A percentile compares a stretch with the other conserved stretches of the same genome.
These are phyloP conservation scores for Amanita jacksonii DNA, from an alignment of 768 basidiomycete genomes.

Conservation along the genomic window DNA sequence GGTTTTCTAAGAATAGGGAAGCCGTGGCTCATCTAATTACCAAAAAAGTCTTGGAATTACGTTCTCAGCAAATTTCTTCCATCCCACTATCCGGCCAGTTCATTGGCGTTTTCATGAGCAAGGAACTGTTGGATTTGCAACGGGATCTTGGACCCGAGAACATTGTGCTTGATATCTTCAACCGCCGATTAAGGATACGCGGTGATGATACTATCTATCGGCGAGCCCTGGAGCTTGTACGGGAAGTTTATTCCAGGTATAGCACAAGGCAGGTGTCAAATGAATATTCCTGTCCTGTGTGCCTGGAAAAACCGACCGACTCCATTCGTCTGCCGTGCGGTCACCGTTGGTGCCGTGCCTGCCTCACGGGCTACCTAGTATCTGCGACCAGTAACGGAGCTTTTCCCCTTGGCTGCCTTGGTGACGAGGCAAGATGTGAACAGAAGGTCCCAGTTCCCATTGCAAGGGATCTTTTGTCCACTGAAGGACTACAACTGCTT, in stretches of 20 bases:
- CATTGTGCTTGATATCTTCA: slow-evolving; percentile 36
- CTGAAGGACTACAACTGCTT: slow-evolving; percentile 44
- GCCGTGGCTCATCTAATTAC: slow-evolving; percentile 36
- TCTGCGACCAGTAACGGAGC: slow-evolving; percentile 45
- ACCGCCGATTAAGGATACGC: slow-evolving; percentile 39
- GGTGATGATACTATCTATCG: slow-evolving; percentile 30
- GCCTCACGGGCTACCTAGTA: slow-evolving; percentile 47
- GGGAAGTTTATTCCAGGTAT: slow-evolving; percentile 28
- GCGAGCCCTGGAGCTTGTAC: slow-evolving; percentile 30
- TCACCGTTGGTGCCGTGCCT: slow-evolving; percentile 59
- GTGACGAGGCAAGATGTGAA: slow-evolving; percentile 48
- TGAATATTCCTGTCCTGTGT: slow-evolving; percentile 51
- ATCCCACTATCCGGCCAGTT: slow-evolving; percentile 40
- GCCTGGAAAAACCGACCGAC: slow-evolving; percentile 44
- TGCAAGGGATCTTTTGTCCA: slow-evolving; percentile 40
- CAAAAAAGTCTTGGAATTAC: slow-evolving; percentile 33
- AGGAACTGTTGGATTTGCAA: slow-evolving; percentile 36
- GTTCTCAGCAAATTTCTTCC: slow-evolving; percentile 27
- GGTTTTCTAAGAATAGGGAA: slow-evolving; percentile 31
- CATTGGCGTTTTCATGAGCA: slow-evolving; percentile 35
- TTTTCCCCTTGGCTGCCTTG: slow-evolving; percentile 72
- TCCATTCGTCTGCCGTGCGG: slow-evolving; percentile 53
- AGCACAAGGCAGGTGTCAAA: slow-evolving; percentile 14
- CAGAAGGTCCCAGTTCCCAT: slow-evolving; percentile 43
- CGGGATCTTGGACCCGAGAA: slow-evolving; percentile 47